These are phyloP conservation scores for Linnemannia schmuckeri DNA, from an alignment of 192 early-diverging fungal genomes.

Conservation along the genomic window DNA sequence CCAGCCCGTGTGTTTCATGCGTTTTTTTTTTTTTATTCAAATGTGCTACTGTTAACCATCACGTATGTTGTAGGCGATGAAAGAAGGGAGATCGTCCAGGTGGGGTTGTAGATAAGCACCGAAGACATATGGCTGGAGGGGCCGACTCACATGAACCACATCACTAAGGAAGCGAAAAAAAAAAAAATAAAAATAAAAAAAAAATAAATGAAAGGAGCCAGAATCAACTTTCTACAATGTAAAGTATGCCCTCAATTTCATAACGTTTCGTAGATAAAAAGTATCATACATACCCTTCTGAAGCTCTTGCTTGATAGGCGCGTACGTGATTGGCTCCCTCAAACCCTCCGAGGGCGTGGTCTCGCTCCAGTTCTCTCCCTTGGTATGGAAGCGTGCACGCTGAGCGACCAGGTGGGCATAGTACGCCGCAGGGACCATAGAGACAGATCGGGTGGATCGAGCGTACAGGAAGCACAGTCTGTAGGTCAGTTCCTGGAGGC, in stretches of 20 bases:
- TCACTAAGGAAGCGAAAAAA: constrained; percentile 11
- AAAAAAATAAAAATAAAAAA: not conserved
- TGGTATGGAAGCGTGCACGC: constrained; percentile 85
- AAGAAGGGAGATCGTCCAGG: too few relatives aligned
- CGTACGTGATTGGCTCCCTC: not conserved
- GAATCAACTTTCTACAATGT: too few relatives aligned
- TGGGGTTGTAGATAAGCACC: not conserved
- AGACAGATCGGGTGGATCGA: constrained; percentile 86
- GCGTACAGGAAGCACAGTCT: constrained; percentile 89
- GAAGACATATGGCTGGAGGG: not conserved
- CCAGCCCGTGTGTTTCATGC: too few relatives aligned
- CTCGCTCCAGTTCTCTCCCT: constrained; percentile 61
- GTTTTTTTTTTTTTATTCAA: too few relatives aligned
- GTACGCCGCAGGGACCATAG: constrained; percentile 74
- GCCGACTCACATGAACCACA: constrained; percentile 40
- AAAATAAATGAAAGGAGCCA: too few relatives aligned
- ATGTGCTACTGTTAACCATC: too few relatives aligned
- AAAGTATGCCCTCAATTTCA: too few relatives aligned
- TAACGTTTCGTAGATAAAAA: not conserved
- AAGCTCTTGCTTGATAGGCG: not conserved
- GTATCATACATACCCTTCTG: constrained; percentile 15
- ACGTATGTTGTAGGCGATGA: too few relatives aligned
- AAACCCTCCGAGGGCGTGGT: not conserved
- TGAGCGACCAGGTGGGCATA: constrained; percentile 95
- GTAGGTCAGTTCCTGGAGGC: constrained; percentile 88